phyloP scores from a whole-genome alignment of 2,329 filamentous ascomycete species.

The Sporothrix schenckii region DNA sequence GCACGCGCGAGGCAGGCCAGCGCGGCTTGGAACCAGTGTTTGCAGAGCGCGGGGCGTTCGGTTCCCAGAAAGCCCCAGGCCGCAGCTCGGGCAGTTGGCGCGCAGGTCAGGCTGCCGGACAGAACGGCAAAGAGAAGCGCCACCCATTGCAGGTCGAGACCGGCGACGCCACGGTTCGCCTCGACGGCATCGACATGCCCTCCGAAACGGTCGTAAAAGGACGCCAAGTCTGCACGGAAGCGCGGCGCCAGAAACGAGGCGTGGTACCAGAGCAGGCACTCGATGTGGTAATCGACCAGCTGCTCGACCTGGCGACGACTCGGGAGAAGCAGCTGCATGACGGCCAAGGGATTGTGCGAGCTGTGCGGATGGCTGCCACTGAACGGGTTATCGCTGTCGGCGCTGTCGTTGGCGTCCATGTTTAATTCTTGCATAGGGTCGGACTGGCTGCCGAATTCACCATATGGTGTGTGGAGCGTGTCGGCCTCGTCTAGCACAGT shows the following conservation, averaged over 20 bases:
- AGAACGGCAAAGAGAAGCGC: conserved; percentile 51
- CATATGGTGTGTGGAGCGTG: background rate
- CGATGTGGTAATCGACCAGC: conserved; percentile 38
- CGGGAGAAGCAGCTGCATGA: conserved; percentile 38
- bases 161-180: conserved; percentile 27
- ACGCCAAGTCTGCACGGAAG: conserved; percentile 45
- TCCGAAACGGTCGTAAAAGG: conserved; percentile 44
- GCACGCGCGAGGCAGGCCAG: conserved; percentile 51
- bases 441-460: background rate
- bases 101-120: conserved; percentile 49
- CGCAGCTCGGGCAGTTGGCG: conserved; percentile 42
- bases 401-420: background rate
- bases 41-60: conserved; percentile 48
- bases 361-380: background rate
- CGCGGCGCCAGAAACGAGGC: conserved; percentile 40
- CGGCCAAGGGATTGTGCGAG: conserved; percentile 27
- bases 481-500: background rate
- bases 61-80: conserved; percentile 50
- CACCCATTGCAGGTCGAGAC: conserved; percentile 50
- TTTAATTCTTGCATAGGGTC: background rate
- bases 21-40: conserved; percentile 51
- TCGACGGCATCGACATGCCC: conserved; percentile 41
- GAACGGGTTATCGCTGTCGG: background rate
- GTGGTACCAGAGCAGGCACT: conserved; percentile 40
- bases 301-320: conserved; percentile 35